Base-by-base conservation (phyloP, 2,329 filamentous ascomycete genomes). In the Penicillium expansum region DNA sequence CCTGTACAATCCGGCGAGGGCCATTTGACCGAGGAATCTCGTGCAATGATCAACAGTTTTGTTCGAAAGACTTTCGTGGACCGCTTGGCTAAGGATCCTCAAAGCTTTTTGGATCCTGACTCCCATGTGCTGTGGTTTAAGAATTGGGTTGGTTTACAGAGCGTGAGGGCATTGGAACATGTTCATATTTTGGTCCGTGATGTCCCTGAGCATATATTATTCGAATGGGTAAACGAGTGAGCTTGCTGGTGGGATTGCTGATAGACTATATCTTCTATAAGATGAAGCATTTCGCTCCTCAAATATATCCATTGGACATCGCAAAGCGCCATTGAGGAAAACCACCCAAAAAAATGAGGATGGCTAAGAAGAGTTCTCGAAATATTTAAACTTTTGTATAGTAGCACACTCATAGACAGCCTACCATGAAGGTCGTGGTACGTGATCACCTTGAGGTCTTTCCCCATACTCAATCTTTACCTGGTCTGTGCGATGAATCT, bases 61-160 rank as follows among this genome's bases (percentile, higher is more conserved):
- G 78, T 84, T 37, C 66, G 75, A 52, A 71, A 63, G 24, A 80
- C 73, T 27, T 86, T 86, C 68, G 74, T 81, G 13, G 65, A 66
- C 11, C 73, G 75, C 39, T 67, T 81, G 58, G 69, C 63, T 13
- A 62, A 63, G 39, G 76, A 78, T 59, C 60, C 53, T n/a, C 35
- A 63, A 33, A 72, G 66, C 37, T 69, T 65, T 45, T 30, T 62
- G 5, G 64, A 71, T 41, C 75, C 71, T 44, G 60, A 66, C 22
- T 77, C 78, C 20, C 79, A 79, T 62, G 80, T 87, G 24, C 67
- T 84, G 56, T 87, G 85, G 85, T 87, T 87, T 67, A 86, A 86
- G 77, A 87, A 87, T 63, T 85, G 83, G 77, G 80, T 80, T 9
- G 78, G 78, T 37, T 65, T 86, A 70, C 84, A 87, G 71, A 86